Base-by-base conservation (phyloP, 1,139 yeast species). In the Pichia sp. region DNA sequence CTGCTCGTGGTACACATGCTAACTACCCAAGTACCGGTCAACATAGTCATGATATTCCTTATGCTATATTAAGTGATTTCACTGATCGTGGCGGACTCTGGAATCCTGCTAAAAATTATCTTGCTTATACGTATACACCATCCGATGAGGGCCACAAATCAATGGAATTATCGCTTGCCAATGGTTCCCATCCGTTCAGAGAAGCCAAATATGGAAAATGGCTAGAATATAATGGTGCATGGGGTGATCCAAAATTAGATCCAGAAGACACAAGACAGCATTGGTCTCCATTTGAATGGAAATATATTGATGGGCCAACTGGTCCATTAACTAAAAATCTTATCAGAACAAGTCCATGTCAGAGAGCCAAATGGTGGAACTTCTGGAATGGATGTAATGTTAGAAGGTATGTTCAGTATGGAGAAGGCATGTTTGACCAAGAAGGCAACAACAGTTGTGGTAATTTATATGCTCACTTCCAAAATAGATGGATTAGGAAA, bases 1-100 rank as follows among this genome's bases (percentile, higher is more conserved):
- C 95, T 34, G 97, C 97, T 0, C 72, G 96, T 53, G 99, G 99
- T 0, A 93, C 99, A 0, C 99, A 93, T 67, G 98, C 98, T 15
- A 91, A 91, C 65, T 93, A 93, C 62, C 96, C 94, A 0, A 80
- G 95, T n/a, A 93, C 86, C 0, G 99, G 99, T 0, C 96, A 91
- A 61, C 96, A 91, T 63, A 84, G 96, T 1, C 98, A 91, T 65
- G 98, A 93, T 65, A 75, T 90, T 46, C 99, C 99, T 0, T 89
- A 87, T 66, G 86, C 88, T 48, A 90, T 94, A 52, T 70, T 93
- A 43, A 82, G 90, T 40, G 99, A 93, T 67, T 93, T 89, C 65
- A 89, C 98, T 1, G 98, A 93, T 64, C 72, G 96, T 40, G 99
- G 99, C 1, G 86, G 95, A 4, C 70, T 93, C 56, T 93, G 99